A percentile compares a stretch with the other conserved stretches of the same genome.
Evolutionary conservation across 2,329 filamentous ascomycete species (phyloP).

Genomic region (Drechslerella stenobrocha): DNA sequence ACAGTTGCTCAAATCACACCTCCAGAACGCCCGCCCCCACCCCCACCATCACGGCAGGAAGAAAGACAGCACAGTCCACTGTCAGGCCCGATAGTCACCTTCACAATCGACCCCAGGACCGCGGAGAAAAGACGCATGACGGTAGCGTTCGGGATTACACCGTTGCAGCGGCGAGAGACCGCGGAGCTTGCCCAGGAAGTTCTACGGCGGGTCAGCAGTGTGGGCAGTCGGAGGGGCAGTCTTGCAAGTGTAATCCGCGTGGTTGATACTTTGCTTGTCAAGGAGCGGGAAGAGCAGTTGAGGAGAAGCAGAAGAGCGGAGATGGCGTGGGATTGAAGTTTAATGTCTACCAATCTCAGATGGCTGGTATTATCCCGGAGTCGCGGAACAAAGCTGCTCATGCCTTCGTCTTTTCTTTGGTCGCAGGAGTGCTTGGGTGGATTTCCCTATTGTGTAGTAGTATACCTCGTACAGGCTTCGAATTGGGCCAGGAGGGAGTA

Average conservation of each 20-base stretch:
- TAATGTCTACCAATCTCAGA: neutral
- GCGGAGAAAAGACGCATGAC: conserved; percentile 42
- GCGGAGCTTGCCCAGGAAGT: conserved; percentile 42
- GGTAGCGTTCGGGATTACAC: conserved; percentile 41
- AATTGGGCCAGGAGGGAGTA: too few relatives aligned
- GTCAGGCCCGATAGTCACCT: conserved; percentile 10
- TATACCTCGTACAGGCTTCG: too few relatives aligned
- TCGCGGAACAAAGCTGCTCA: too few relatives aligned
- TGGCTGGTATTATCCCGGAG: too few relatives aligned
- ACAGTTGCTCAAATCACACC: conserved; percentile 16
- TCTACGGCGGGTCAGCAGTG: conserved; percentile 31
- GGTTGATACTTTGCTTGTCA: conserved; percentile 50
- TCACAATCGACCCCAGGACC: conserved; percentile 26
- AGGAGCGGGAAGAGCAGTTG: conserved; percentile 50
- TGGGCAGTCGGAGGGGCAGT: conserved; percentile 22
- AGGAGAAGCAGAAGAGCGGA: conserved; percentile 48
- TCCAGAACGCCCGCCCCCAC: conserved; percentile 12
- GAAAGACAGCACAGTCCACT: conserved; percentile 1
- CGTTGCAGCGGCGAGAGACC: conserved; percentile 35
- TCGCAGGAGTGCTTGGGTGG: neutral
- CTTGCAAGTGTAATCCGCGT: conserved; percentile 49
- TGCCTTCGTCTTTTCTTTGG: too few relatives aligned
- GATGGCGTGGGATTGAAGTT: conserved; percentile 51
- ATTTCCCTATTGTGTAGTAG: too few relatives aligned
- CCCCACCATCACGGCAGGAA: conserved; percentile 6